A percentile compares a stretch with the other conserved stretches of the same genome.
Evolutionary conservation across 225 moss, liverwort and hornwort genomes (phyloP).

Genomic region (Pseudoscleropodium purum): DNA sequence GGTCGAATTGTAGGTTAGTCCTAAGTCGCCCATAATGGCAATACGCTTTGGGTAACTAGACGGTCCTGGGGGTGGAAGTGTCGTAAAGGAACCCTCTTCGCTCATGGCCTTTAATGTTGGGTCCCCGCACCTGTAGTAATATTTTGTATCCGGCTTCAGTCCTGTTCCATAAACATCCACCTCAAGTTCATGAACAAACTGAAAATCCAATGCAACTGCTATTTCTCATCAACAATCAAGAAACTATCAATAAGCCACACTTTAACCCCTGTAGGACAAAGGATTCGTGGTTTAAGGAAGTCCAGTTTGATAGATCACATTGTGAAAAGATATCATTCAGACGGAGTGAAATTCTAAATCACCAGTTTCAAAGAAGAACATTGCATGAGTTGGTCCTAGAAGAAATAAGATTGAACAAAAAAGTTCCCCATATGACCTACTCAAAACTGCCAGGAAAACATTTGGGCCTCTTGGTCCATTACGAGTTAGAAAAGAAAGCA

Average conservation of each 20-base stretch:
- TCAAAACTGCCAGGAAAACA: not conserved
- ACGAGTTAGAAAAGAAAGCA: no score
- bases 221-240: not conserved
- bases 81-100: slow-evolving; percentile 59
- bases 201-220: not conserved
- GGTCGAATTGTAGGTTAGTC: slow-evolving; percentile 84
- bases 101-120: slow-evolving; percentile 61
- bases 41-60: slow-evolving; percentile 62
- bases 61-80: slow-evolving; percentile 60
- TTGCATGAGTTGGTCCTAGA: not conserved
- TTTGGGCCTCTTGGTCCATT: not conserved
- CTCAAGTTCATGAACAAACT: not conserved
- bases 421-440: no score
- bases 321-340: not conserved
- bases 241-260: not conserved
- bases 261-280: not conserved
- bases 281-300: not conserved
- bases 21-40: slow-evolving; percentile 75
- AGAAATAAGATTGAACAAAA: not conserved
- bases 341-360: not conserved
- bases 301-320: not conserved
- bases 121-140: slow-evolving; percentile 88
- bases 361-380: not conserved
- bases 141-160: slow-evolving; percentile 49
- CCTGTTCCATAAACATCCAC: slow-evolving; percentile 23